Evolutionary conservation across 2,329 filamentous ascomycete genomes (phyloP).

Genomic region (Colletotrichum somersetense): DNA sequence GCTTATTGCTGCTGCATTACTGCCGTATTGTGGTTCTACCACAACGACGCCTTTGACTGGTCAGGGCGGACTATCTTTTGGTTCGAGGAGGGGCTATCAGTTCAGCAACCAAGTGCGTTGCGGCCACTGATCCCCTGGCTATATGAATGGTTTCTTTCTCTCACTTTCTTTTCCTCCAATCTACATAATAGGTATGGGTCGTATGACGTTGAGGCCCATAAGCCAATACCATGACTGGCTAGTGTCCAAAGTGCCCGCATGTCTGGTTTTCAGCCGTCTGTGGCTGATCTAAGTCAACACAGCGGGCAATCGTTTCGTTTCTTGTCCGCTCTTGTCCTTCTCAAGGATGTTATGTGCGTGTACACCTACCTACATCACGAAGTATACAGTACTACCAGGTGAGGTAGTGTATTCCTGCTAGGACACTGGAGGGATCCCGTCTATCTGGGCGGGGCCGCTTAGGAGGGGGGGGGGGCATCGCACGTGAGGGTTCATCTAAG

Average conservation of each 20-base stretch:
- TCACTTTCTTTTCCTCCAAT: constrained; percentile 1
- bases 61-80: neutral
- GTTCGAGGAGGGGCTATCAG: neutral
- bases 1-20: neutral
- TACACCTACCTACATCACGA: neutral
- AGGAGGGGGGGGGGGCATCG: constrained; percentile 1
- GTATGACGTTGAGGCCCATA: constrained; percentile 23
- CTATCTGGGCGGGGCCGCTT: constrained; percentile 27
- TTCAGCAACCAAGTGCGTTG: constrained; percentile 8
- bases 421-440: constrained; percentile 25
- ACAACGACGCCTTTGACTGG: neutral
- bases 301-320: constrained; percentile 38
- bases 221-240: constrained; percentile 17
- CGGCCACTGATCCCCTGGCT: constrained; percentile 11
- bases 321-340: neutral
- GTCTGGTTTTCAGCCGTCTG: constrained; percentile 26
- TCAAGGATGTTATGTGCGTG: constrained; percentile 9
- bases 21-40: neutral
- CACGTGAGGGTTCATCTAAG: constrained; percentile 12
- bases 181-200: neutral
- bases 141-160: constrained; percentile 1
- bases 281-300: constrained; percentile 34
- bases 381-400: too few relatives aligned
- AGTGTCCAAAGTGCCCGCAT: constrained; percentile 18
- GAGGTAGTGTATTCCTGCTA: neutral